These are phyloP conservation scores for Herpetomonas muscarum DNA, from an alignment of 208 protist genomes.

Conservation along the genomic window DNA sequence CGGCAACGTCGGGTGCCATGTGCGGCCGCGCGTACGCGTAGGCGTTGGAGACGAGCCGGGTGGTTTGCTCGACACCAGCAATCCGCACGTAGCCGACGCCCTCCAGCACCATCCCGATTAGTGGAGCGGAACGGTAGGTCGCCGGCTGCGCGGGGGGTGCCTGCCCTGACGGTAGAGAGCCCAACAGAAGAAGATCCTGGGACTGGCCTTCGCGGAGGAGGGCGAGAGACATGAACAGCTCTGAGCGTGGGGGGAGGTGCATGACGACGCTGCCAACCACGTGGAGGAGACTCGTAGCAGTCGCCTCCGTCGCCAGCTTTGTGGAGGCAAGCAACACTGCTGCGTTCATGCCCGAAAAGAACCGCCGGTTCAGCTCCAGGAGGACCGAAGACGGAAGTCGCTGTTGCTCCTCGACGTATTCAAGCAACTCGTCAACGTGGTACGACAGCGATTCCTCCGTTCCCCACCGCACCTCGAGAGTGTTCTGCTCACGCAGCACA, in stretches of 20 bases:
- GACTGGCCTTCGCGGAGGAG: conserved; percentile 36
- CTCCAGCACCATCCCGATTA: conserved; percentile 40
- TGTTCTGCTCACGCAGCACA: conserved; percentile 9
- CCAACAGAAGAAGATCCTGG: conserved; percentile 30
- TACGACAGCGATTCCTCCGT: conserved; percentile 39
- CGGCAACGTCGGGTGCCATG: conserved; percentile 1
- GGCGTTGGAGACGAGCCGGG: conserved; percentile 5
- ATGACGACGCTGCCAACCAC: conserved; percentile 33
- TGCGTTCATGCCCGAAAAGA: conserved; percentile 54
- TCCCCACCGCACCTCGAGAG: conserved; percentile 36
- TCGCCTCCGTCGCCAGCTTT: conserved; percentile 19
- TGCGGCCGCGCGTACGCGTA: conserved; percentile 20
- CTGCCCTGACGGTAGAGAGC: not conserved
- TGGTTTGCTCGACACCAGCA: conserved; percentile 11
- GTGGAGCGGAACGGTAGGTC: conserved; percentile 29
- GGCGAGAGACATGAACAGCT: conserved; percentile 43
- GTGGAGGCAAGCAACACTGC: conserved; percentile 49
- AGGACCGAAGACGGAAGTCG: conserved; percentile 42
- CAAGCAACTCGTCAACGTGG: conserved; percentile 60
- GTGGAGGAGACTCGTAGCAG: conserved; percentile 29
- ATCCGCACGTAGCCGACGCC: conserved; percentile 42
- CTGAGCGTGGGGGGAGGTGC: conserved; percentile 23
- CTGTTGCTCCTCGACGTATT: conserved; percentile 14
- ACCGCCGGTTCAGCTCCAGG: conserved; percentile 38
- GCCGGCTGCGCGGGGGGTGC: conserved; percentile 14